phyloP scores from a whole-genome alignment of 495 filamentous ascomycete species.

The Cercophora newfieldiana region DNA sequence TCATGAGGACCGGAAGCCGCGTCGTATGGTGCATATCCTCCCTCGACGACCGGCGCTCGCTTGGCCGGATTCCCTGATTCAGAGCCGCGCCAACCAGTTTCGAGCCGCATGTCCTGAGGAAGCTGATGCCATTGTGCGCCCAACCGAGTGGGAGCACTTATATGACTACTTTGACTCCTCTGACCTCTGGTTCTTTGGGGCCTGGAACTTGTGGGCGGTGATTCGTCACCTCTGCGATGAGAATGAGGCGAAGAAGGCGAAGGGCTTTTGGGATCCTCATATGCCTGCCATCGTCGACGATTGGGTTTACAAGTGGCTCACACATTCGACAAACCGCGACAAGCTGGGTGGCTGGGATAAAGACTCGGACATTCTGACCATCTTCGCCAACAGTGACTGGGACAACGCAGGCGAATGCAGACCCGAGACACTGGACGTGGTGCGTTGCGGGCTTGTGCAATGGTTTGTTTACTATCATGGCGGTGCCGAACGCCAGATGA shows the following conservation, averaged over 20 bases:
- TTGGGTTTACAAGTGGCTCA: conserved; percentile 28
- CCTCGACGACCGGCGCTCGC: conserved; percentile 22
- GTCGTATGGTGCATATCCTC: conserved; percentile 27
- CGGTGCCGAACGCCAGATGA: neutral
- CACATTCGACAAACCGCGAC: conserved; percentile 10
- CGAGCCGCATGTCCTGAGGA: conserved; percentile 33
- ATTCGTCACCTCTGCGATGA: conserved; percentile 33
- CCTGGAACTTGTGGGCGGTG: conserved; percentile 46
- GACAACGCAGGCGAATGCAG: neutral
- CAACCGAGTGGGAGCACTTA: conserved; percentile 35
- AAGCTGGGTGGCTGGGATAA: conserved; percentile 30
- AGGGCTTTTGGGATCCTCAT: neutral
- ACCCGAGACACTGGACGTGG: neutral
- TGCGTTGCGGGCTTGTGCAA: conserved; percentile 2
- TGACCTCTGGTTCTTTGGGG: conserved; percentile 49
- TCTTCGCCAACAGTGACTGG: conserved; percentile 21
- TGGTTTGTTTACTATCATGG: conserved; percentile 16
- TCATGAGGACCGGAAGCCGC: conserved; percentile 25
- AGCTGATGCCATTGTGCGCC: conserved; percentile 31
- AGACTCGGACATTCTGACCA: conserved; percentile 24
- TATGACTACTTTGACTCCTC: conserved; percentile 54
- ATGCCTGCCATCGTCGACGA: conserved; percentile 12
- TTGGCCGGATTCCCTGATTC: conserved; percentile 28
- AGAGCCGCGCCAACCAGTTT: conserved; percentile 15
- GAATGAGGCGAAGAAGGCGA: conserved; percentile 24